Percentiles rank a stretch among this genome's conserved stretches.
These are phyloP conservation scores for Aspergillus udagawae DNA, from an alignment of 2,329 filamentous ascomycete species.

Conservation along the genomic window DNA sequence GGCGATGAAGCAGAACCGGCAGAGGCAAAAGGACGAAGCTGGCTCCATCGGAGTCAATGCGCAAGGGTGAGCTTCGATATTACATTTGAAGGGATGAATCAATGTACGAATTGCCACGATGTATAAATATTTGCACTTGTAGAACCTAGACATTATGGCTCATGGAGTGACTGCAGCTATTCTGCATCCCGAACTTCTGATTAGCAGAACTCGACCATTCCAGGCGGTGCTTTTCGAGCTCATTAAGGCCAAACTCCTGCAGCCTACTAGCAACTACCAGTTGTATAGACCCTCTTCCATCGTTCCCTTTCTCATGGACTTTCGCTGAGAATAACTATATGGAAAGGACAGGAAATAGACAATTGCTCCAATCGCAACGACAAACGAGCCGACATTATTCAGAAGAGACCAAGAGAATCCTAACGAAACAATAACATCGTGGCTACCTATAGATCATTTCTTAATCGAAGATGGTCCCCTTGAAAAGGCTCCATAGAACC, in stretches of 20 bases:
- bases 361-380: background rate
- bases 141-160: background rate
- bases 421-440: background rate
- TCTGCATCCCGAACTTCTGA: background rate
- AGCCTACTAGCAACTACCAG: background rate
- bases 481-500: background rate
- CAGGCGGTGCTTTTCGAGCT: background rate
- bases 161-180: background rate
- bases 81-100: constrained; percentile 7
- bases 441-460: too few species aligned
- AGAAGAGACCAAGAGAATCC: background rate
- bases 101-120: background rate
- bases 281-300: background rate
- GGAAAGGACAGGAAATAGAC: background rate
- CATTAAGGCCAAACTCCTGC: background rate
- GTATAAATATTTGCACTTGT: background rate
- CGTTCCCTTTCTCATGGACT: background rate
- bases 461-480: background rate
- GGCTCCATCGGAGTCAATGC: constrained; percentile 18
- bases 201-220: background rate
- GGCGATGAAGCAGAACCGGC: constrained; percentile 42
- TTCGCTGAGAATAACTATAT: background rate
- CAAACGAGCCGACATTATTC: background rate
- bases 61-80: constrained; percentile 2
- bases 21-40: constrained; percentile 26